Evolutionary conservation across 495 filamentous ascomycete species (phyloP), one percentile per base, ranked within the genome.

Genomic region (Ramalina intermedia): DNA sequence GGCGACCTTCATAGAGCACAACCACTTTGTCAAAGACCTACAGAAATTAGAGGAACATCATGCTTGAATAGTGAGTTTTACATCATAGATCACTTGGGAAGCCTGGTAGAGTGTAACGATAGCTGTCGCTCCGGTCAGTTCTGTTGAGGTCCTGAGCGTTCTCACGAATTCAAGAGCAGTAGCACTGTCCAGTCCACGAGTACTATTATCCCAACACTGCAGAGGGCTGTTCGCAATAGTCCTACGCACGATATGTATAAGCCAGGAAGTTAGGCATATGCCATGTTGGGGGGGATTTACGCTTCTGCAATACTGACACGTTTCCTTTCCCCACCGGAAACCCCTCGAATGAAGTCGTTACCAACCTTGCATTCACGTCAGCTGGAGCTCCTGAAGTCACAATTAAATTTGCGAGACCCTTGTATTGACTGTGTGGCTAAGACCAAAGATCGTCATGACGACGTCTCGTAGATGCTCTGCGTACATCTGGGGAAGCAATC

Each of bases 261-360:
- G 27, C 27, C 27, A 33, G 6, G 27, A 33, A 12, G 11, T 33
- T 12, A 33, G 6, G 27, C 6, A 1, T 7, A 33, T 0, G 70
- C 71, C 27, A 68, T 73, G 5, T 78, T 78, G 54, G 76, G 78
- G 0, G 78, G 81, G 9, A 81, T 72, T 67, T 84, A 71, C 3
- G 77, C 75, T 56, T 85, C 81, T 4, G 75, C 77, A 49, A 85
- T 84, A 9, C 72, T 78, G 16, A 84, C 80, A 53, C 83, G 69
- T 23, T 85, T 85, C 61, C 79, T 79, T 59, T 86, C 83, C 26
- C 83, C 83, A 16, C 83, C 83, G n/a, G 75, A 81, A 8, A 87
- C 70, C 43, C 82, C 82, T 33, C 80, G 72, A 17, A 84, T 69
- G 4, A 76, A 68, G 23, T 77, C 75, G 49, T 84, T 74, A 5